phyloP scores from a whole-genome alignment of 805 yeast species.

The Ogataea polymorpha region DNA sequence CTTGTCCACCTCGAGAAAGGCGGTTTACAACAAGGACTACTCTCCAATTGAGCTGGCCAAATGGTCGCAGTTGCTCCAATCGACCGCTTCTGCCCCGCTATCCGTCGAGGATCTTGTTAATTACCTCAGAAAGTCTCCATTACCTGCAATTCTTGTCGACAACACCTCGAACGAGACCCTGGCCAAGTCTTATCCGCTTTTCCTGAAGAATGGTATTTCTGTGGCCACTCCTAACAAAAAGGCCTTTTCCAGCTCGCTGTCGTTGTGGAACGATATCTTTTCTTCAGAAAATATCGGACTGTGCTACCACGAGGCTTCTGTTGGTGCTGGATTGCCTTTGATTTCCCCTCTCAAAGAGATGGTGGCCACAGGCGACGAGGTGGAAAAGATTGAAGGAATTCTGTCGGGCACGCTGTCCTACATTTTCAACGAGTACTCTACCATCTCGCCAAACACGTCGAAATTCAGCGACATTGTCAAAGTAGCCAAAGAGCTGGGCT shows the following conservation, averaged over 20 bases:
- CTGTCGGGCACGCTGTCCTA: slow-evolving; percentile 94
- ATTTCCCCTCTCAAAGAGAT: slow-evolving; percentile 86
- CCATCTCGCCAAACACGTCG: slow-evolving; percentile 54
- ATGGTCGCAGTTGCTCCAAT: slow-evolving; percentile 50
- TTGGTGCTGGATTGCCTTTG: slow-evolving; percentile 97
- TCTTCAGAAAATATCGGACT: slow-evolving; percentile 60
- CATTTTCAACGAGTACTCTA: slow-evolving; percentile 90
- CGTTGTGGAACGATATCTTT: slow-evolving; percentile 76
- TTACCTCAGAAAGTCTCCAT: slow-evolving; percentile 61
- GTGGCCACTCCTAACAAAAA: slow-evolving; percentile 98
- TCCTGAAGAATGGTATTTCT: slow-evolving; percentile 76
- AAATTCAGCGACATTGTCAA: slow-evolving; percentile 88
- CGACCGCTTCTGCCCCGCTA: slow-evolving; percentile 48
- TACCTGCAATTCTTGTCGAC: slow-evolving; percentile 84
- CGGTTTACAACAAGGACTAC: slow-evolving; percentile 67
- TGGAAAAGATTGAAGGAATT: slow-evolving; percentile 90
- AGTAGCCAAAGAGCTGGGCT: slow-evolving; percentile 87
- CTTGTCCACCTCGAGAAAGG: slow-evolving; percentile 71
- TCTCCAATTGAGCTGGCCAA: slow-evolving; percentile 61
- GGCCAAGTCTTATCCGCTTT: slow-evolving; percentile 73
- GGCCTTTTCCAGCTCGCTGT: slow-evolving; percentile 80
- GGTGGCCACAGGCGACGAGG: slow-evolving; percentile 88
- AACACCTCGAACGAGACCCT: slow-evolving; percentile 84
- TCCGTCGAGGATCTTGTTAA: slow-evolving; percentile 55
- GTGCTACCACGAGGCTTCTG: slow-evolving; percentile 97